phyloP scores from a whole-genome alignment of 805 yeast genomes.

The Pichia sporocuriosa region DNA sequence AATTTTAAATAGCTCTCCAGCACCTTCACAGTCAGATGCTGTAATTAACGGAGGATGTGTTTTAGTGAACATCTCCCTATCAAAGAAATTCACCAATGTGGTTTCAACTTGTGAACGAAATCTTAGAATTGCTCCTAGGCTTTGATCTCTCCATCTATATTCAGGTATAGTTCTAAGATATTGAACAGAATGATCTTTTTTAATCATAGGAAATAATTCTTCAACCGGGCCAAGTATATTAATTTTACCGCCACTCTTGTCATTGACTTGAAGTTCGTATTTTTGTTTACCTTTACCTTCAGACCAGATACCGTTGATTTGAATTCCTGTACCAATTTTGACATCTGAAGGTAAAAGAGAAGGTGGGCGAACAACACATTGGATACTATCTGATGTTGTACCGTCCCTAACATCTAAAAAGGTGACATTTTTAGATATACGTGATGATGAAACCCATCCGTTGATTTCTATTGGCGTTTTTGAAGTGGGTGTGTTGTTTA shows the following conservation, averaged over 20 bases:
- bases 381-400: conserved; percentile 45
- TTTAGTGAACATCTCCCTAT: conserved; percentile 49
- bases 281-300: conserved; percentile 45
- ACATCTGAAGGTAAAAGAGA: conserved; percentile 26
- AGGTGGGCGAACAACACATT: conserved; percentile 45
- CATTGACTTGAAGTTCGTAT: conserved; percentile 42
- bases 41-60: conserved; percentile 85
- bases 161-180: conserved; percentile 69
- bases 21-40: conserved; percentile 93
- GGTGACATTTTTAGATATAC: conserved; percentile 67
- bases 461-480: conserved; percentile 38
- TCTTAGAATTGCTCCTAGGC: conserved; percentile 60
- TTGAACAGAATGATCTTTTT: conserved; percentile 61
- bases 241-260: conserved; percentile 28
- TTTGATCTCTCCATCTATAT: conserved; percentile 64
- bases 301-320: conserved; percentile 30
- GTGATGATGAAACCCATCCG: conserved; percentile 73
- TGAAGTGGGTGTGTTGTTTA: conserved; percentile 30
- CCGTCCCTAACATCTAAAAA: conserved; percentile 84
- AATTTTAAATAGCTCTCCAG: conserved; percentile 79
- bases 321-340: conserved; percentile 33
- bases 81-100: conserved; percentile 48
- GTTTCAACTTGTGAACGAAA: conserved; percentile 64
- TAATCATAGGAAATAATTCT: conserved; percentile 72
- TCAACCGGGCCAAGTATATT: conserved; percentile 55